A percentile compares a stretch with the other conserved stretches of the same genome.
Conservation (phyloP, 2,329 filamentous ascomycete genomes). For the Penicillium sp. region DNA sequence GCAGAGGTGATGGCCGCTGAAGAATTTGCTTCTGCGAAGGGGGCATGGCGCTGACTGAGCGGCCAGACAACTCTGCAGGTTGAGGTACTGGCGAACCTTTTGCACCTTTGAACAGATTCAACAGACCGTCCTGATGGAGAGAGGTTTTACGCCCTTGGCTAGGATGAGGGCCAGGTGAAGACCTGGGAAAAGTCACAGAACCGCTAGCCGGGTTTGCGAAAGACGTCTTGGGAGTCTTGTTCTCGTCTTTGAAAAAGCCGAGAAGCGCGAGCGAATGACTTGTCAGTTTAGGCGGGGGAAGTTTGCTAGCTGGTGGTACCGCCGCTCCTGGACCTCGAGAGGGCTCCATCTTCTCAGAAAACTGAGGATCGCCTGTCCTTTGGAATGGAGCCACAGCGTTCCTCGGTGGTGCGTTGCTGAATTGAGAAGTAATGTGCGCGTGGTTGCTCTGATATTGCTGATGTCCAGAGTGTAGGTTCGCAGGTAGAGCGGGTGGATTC, state of each 20-base stretch:
- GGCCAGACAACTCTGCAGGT: conserved; percentile 41
- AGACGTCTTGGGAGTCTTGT: conserved; percentile 22
- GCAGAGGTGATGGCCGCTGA: conserved; percentile 22
- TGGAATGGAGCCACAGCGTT: conserved; percentile 42
- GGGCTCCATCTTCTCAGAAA: conserved; percentile 33
- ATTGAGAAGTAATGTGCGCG: conserved; percentile 12
- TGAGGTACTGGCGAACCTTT: conserved; percentile 9
- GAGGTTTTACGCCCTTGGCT: conserved; percentile 21
- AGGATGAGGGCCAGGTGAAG: conserved; percentile 5
- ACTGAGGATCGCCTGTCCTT: conserved; percentile 42
- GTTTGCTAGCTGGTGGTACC: conserved; percentile 51
- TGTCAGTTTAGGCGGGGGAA: conserved; percentile 54
- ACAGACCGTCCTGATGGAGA: conserved; percentile 35
- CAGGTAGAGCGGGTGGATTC: conserved; percentile 17
- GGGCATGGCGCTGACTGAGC: conserved; percentile 31
- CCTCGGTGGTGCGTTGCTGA: conserved; percentile 10
- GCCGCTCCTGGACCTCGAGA: conserved; percentile 37
- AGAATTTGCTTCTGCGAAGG: conserved; percentile 27
- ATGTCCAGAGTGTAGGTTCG: conserved; percentile 21
- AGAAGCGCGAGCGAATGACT: conserved; percentile 54
- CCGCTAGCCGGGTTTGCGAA: conserved; percentile 16
- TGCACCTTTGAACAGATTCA: conserved; percentile 30
- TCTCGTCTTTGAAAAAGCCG: conserved; percentile 49
- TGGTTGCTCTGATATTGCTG: conserved; percentile 17
- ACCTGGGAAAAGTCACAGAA: background rate